phyloP scores from a whole-genome alignment of 306 rosid species.

The Vigna reflexopilosa region DNA sequence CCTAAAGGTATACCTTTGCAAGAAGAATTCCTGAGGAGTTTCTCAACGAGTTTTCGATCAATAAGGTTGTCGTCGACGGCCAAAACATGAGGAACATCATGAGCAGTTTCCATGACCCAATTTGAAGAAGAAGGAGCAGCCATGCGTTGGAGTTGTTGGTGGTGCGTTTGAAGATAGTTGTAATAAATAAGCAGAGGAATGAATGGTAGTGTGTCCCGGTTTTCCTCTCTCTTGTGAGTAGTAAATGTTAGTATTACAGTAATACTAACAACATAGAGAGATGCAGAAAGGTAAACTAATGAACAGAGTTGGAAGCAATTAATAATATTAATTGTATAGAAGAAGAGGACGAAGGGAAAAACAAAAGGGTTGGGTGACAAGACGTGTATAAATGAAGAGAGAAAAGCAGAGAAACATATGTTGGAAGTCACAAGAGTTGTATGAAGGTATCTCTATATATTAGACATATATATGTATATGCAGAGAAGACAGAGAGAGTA shows the following conservation, averaged over 20 bases:
- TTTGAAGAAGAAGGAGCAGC: slow-evolving; percentile 53
- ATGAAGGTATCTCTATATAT: slow-evolving; percentile 43
- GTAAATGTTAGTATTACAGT: not conserved
- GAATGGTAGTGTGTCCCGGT: slow-evolving; percentile 9
- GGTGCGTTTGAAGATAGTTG: not conserved
- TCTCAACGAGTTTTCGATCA: slow-evolving; percentile 87
- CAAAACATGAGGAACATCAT: slow-evolving; percentile 81
- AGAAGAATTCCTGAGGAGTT: slow-evolving; percentile 81
- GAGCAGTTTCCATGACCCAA: slow-evolving; percentile 64
- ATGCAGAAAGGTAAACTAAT: slow-evolving; percentile 8
- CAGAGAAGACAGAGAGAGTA: not conserved
- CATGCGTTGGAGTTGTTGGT: not conserved
- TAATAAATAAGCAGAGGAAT: slow-evolving; percentile 28
- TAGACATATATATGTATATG: slow-evolving; percentile 1
- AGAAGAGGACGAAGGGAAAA: slow-evolving; percentile 45
- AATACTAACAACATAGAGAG: too few species aligned
- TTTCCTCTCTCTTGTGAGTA: not conserved
- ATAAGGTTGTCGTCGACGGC: slow-evolving; percentile 86
- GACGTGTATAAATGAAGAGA: slow-evolving; percentile 43
- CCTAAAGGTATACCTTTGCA: slow-evolving; percentile 66
- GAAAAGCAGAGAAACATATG: not conserved
- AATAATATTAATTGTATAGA: slow-evolving; percentile 46
- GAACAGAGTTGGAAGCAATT: slow-evolving; percentile 47
- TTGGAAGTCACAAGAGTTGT: slow-evolving; percentile 61
- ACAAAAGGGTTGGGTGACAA: slow-evolving; percentile 37